Percentiles rank a stretch among this genome's conserved stretches.
phyloP scores from a whole-genome alignment of 306 rosid genomes.

The Pueraria montana region DNA sequence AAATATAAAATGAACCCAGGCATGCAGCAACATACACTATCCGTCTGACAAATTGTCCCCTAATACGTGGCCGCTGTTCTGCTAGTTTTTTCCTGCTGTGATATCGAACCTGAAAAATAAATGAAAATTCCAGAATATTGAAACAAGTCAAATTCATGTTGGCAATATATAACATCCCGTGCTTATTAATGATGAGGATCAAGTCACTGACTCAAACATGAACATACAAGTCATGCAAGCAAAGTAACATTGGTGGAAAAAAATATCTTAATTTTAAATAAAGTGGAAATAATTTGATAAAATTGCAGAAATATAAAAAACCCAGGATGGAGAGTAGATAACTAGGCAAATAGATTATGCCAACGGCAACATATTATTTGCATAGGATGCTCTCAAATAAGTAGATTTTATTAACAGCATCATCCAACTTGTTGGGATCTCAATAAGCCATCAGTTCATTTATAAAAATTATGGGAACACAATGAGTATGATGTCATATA shows the following conservation, averaged over 20 bases:
- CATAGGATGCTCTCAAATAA: constrained; percentile 14
- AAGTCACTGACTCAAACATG: constrained; percentile 12
- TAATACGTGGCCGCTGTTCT: constrained; percentile 78
- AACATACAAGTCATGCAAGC: neutral
- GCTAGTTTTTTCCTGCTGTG: constrained; percentile 76
- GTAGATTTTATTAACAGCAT: constrained; percentile 11
- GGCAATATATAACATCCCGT: neutral
- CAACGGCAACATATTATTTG: constrained; percentile 12
- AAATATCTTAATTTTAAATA: constrained; percentile 27
- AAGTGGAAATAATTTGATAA: constrained; percentile 23
- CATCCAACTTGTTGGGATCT: neutral
- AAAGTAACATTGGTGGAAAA: neutral
- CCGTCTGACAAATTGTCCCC: constrained; percentile 75
- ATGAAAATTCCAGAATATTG: constrained; percentile 22
- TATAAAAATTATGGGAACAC: constrained; percentile 11
- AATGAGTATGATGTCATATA: constrained; percentile 11
- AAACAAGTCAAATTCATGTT: constrained; percentile 27
- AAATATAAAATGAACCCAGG: constrained; percentile 27
- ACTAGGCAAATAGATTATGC: constrained; percentile 6
- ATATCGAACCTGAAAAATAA: constrained; percentile 68
- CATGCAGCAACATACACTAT: constrained; percentile 48
- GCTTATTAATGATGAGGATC: constrained; percentile 18
- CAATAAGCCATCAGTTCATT: constrained; percentile 14
- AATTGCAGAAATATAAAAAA: constrained; percentile 24
- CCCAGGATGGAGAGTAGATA: constrained; percentile 34